A percentile compares a stretch with the other conserved stretches of the same genome.
These are phyloP conservation scores for Chaetomiaceae sp. DNA, from an alignment of 2,329 filamentous ascomycete species.

Conservation along the genomic window DNA sequence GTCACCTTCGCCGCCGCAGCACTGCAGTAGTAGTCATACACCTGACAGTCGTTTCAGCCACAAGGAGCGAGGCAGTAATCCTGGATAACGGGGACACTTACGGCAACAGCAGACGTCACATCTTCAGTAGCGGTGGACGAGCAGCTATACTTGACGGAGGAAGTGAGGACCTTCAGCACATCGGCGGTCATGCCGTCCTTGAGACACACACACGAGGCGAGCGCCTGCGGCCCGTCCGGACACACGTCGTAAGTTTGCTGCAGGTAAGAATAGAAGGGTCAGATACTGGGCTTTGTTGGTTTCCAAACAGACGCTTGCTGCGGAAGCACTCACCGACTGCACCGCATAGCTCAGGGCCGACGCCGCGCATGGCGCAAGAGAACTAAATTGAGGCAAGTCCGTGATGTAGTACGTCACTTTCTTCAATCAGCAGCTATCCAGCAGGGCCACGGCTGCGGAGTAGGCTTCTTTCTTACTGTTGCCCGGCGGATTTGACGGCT, in stretches of 20 bases:
- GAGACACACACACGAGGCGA: slow-evolving; percentile 48
- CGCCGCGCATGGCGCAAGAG: slow-evolving; percentile 41
- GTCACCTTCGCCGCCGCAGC: slow-evolving; percentile 39
- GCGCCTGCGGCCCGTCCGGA: slow-evolving; percentile 39
- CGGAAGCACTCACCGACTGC: slow-evolving; percentile 30
- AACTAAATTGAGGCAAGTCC: slow-evolving; percentile 40
- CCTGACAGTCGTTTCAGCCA: slow-evolving; percentile 12
- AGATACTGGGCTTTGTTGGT: not conserved
- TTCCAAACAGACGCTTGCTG: not conserved
- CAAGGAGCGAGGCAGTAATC: not conserved
- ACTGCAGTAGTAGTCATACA: slow-evolving; percentile 45
- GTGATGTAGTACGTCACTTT: slow-evolving; percentile 49
- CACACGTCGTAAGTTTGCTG: slow-evolving; percentile 38
- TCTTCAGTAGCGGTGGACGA: slow-evolving; percentile 38
- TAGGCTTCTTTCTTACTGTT: slow-evolving; percentile 37
- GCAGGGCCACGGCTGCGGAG: not conserved
- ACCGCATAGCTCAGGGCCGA: slow-evolving; percentile 39
- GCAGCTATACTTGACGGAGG: slow-evolving; percentile 40
- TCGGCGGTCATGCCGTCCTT: slow-evolving; percentile 41
- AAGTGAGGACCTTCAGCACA: slow-evolving; percentile 40
- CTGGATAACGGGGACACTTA: not conserved
- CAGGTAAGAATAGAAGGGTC: not conserved
- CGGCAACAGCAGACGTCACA: slow-evolving; percentile 39
- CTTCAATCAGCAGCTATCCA: not conserved
- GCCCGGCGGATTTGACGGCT: slow-evolving; percentile 41